Conservation (phyloP, 2,329 filamentous ascomycete species). For the Fusarium luffae region DNA sequence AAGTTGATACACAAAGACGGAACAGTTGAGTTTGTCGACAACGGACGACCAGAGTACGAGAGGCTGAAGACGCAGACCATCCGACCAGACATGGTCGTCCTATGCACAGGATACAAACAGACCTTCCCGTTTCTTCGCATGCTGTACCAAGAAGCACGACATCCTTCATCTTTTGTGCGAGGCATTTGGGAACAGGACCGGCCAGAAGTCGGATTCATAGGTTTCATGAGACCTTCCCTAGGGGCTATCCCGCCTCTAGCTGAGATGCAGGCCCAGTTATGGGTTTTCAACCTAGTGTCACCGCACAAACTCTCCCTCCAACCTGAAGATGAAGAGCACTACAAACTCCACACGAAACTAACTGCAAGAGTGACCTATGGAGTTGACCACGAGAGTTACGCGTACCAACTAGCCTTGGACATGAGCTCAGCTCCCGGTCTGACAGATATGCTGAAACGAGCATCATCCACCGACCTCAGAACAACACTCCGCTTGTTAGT, state of each 20-base stretch:
- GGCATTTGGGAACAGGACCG: background rate
- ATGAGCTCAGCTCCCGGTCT: background rate
- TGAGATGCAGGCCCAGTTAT: background rate
- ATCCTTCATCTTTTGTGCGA: background rate
- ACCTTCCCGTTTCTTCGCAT: background rate
- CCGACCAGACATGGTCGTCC: background rate
- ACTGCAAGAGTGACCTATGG: background rate
- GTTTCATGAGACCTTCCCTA: background rate
- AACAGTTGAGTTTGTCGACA: background rate
- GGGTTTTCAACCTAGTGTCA: background rate
- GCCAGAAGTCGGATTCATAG: background rate
- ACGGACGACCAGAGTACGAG: background rate
- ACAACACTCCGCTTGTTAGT: rapidly evolving
- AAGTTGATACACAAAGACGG: background rate
- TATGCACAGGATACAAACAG: background rate
- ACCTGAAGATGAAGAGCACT: background rate
- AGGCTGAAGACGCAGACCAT: background rate
- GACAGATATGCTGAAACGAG: background rate
- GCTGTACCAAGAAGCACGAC: background rate
- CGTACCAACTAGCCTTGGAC: background rate
- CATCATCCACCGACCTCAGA: rapidly evolving
- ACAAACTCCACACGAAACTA: background rate
- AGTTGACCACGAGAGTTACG: background rate
- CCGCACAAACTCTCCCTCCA: background rate
- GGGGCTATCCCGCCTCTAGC: background rate